A percentile compares a stretch with the other conserved stretches of the same genome.
Evolutionary conservation across 805 yeast genomes (phyloP).

Genomic region (Candida ovalis): DNA sequence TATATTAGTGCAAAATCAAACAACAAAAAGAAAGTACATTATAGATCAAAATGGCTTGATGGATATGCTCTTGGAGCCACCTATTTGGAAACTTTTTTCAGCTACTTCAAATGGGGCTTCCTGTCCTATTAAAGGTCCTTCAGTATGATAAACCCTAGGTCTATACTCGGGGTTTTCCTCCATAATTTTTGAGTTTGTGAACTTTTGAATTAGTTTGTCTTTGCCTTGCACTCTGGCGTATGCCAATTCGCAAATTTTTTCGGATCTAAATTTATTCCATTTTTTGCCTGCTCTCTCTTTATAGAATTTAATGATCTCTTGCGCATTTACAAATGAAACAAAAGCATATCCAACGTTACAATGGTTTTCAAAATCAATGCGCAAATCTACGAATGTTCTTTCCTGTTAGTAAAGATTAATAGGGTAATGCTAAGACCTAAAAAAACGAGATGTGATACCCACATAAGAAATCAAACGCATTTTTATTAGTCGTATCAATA

Average conservation of each 20-base stretch:
- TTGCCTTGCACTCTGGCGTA: constrained; percentile 52
- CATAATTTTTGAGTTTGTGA: constrained; percentile 49
- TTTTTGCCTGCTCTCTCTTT: constrained; percentile 42
- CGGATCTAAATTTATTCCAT: constrained; percentile 46
- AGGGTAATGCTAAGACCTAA: no score
- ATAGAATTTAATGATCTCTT: constrained; percentile 42
- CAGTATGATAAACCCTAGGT: constrained; percentile 44
- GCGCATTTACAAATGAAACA: constrained; percentile 43
- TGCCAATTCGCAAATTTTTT: constrained; percentile 46
- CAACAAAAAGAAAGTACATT: no score
- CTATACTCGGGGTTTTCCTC: constrained; percentile 40
- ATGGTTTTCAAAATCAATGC: constrained; percentile 49
- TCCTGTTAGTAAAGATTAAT: constrained; percentile 7
- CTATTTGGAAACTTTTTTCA: no score
- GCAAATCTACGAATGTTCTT: constrained; percentile 30
- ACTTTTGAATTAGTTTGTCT: constrained; percentile 41
- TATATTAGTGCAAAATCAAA: no score
- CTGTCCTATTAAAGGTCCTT: constrained; percentile 39
- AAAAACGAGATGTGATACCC: constrained; percentile 13
- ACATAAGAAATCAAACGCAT: constrained; percentile 38
- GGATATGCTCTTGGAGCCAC: no score
- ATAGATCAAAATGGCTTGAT: no score
- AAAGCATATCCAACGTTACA: constrained; percentile 59
- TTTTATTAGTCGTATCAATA: constrained; percentile 41
- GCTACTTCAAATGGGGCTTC: constrained; percentile 33